Evolutionary conservation across 352 stramenopile species (phyloP).

Genomic region (Sclerospora graminicola): DNA sequence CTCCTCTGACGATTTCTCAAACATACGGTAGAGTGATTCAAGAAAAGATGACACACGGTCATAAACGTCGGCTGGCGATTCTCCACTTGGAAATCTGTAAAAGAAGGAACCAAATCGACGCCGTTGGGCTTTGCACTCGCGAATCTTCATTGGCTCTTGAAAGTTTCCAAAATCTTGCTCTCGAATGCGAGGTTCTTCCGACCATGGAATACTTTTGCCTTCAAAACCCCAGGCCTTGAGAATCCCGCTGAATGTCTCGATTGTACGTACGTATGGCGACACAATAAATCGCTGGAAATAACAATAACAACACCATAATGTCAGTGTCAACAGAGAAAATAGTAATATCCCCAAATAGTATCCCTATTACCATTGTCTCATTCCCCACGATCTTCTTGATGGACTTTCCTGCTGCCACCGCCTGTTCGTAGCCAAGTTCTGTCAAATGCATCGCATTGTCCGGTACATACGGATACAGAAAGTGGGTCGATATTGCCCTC

Average conservation of each 20-base stretch:
- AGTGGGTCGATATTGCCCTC: slow-evolving; percentile 81
- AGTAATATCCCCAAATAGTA: background rate
- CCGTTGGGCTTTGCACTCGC: slow-evolving; percentile 67
- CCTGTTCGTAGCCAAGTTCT: slow-evolving; percentile 65
- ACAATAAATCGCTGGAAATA: slow-evolving; percentile 64
- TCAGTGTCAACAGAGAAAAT: background rate
- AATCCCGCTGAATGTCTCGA: slow-evolving; percentile 83
- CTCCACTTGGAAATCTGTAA: slow-evolving; percentile 81
- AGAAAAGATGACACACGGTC: slow-evolving; percentile 84
- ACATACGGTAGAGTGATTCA: slow-evolving; percentile 80
- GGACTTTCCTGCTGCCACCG: slow-evolving; percentile 43
- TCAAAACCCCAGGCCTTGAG: slow-evolving; percentile 52
- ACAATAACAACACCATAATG: background rate
- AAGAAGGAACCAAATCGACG: slow-evolving; percentile 82
- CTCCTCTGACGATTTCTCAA: slow-evolving; percentile 61
- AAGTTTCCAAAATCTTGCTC: slow-evolving; percentile 90
- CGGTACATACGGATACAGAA: slow-evolving; percentile 56
- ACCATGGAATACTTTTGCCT: slow-evolving; percentile 50
- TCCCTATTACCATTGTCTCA: slow-evolving; percentile 44
- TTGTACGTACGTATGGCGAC: slow-evolving; percentile 76
- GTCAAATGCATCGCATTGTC: slow-evolving; percentile 84
- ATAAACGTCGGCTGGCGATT: slow-evolving; percentile 83
- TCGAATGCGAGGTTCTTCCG: slow-evolving; percentile 77
- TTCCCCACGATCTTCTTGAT: slow-evolving; percentile 77
- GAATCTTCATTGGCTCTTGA: slow-evolving; percentile 72